Evolutionary conservation across 2,329 filamentous ascomycete genomes (phyloP).

Genomic region (Colletotrichum godetiae): DNA sequence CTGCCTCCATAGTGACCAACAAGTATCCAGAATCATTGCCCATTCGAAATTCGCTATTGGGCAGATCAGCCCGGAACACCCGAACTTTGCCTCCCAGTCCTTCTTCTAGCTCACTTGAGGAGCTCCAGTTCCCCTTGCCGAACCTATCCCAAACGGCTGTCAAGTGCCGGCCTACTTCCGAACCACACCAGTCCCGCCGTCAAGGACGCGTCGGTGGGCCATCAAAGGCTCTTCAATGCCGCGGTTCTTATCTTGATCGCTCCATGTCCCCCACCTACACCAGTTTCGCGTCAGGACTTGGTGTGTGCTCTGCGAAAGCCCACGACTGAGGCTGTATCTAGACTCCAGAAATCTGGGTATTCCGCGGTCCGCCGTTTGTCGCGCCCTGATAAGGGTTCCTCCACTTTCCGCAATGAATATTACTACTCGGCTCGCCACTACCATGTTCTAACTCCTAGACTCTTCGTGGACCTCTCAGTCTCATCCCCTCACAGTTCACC

Average conservation of each 20-base stretch:
- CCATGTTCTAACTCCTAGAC: background rate
- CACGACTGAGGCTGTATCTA: background rate
- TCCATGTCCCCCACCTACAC: constrained; percentile 26
- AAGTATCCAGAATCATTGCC: background rate
- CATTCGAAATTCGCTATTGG: constrained; percentile 11
- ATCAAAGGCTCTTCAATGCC: constrained; percentile 21
- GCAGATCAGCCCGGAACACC: constrained; percentile 8
- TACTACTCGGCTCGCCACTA: constrained; percentile 24
- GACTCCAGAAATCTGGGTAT: constrained; percentile 26
- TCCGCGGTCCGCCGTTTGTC: constrained; percentile 3
- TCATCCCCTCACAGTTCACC: constrained; percentile 7
- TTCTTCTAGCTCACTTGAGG: constrained; percentile 26
- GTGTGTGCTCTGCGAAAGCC: constrained; percentile 20
- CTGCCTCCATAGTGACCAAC: constrained; percentile 10
- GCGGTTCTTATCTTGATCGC: constrained; percentile 28
- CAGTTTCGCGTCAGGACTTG: constrained; percentile 29
- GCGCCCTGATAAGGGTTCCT: constrained; percentile 32
- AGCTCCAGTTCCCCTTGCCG: constrained; percentile 27
- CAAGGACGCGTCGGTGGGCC: constrained; percentile 27
- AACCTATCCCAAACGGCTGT: constrained; percentile 26
- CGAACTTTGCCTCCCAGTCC: constrained; percentile 19
- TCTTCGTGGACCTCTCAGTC: constrained; percentile 4
- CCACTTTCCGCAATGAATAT: constrained; percentile 34
- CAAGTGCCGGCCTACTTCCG: constrained; percentile 31
- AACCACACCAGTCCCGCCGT: constrained; percentile 26